Percentiles rank a stretch among this genome's conserved stretches.
Conservation (phyloP, 805 yeast species). For the Nakazawaea holstii region DNA sequence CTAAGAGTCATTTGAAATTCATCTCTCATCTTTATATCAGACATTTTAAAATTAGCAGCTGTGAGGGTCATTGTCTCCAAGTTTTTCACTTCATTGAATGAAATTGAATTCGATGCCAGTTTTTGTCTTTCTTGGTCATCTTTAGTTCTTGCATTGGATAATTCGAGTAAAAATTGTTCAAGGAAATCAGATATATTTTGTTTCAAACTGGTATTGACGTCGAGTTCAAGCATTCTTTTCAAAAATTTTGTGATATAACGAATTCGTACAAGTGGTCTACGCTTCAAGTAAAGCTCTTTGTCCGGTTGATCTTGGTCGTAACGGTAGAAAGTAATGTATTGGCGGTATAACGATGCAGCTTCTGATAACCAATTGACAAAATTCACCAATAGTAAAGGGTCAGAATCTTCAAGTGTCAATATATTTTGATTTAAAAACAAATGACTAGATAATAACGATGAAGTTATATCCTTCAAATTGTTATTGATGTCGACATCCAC, state of each 20-base stretch:
- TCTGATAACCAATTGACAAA: slow-evolving; percentile 7
- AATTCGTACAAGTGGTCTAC: slow-evolving; percentile 26
- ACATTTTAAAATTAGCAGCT: slow-evolving; percentile 11
- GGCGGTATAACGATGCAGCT: slow-evolving; percentile 16
- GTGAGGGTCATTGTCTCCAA: slow-evolving; percentile 11
- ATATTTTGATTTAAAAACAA: not conserved
- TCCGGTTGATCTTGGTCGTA: slow-evolving; percentile 18
- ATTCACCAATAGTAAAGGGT: not conserved
- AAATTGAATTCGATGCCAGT: slow-evolving; percentile 13
- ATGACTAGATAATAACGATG: not conserved
- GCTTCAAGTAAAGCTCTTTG: slow-evolving; percentile 22
- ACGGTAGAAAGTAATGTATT: slow-evolving; percentile 19
- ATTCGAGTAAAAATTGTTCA: slow-evolving; percentile 17
- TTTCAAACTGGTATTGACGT: slow-evolving; percentile 15
- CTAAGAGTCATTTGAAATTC: slow-evolving; percentile 4
- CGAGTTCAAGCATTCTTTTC: slow-evolving; percentile 16
- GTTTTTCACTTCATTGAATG: slow-evolving; percentile 8
- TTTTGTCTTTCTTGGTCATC: slow-evolving; percentile 19
- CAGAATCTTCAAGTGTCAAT: not conserved
- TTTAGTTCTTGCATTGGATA: slow-evolving; percentile 17
- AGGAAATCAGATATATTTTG: slow-evolving; percentile 1
- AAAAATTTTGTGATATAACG: slow-evolving; percentile 20
- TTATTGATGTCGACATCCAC: slow-evolving; percentile 4
- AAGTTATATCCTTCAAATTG: not conserved
- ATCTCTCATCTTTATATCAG: slow-evolving; percentile 9